phyloP scores from a whole-genome alignment of 1,139 yeast species.

The Candida tetrigidarum region DNA sequence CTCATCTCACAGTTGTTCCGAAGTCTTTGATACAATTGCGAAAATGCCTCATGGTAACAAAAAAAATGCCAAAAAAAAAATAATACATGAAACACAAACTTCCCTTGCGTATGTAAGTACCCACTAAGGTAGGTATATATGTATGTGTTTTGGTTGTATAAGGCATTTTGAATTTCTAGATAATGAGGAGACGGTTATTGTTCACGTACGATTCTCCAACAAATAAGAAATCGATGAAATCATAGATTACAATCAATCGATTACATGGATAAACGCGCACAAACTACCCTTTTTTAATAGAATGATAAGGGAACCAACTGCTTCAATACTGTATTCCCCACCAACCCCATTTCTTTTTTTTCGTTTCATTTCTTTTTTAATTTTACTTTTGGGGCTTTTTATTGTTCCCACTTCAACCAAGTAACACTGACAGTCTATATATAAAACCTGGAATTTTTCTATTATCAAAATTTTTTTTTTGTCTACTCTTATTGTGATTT shows the following conservation, averaged over 20 bases:
- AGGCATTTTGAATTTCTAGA: background rate
- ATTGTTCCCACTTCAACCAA: background rate
- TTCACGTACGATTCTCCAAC: constrained; percentile 1
- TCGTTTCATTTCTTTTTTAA: background rate
- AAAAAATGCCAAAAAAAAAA: background rate
- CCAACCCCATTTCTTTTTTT: background rate
- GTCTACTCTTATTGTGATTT: background rate
- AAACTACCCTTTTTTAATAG: too few relatives aligned
- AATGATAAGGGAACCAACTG: background rate
- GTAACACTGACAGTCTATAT: background rate
- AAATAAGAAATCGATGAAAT: background rate
- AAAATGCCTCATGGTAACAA: constrained; percentile 4
- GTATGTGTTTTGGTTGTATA: background rate
- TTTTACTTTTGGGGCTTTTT: background rate
- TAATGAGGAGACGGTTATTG: background rate
- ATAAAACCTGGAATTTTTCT: constrained; percentile 1
- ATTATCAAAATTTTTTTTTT: background rate
- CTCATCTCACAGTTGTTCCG: constrained; percentile 3
- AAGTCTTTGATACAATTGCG: background rate
- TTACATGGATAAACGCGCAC: background rate
- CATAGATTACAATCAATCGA: background rate
- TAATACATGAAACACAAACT: background rate
- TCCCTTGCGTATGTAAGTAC: background rate
- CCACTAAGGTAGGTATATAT: background rate
- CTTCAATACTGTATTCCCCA: constrained; percentile 2